phyloP scores from a whole-genome alignment of 2,329 filamentous ascomycete species.

The Paracoccidioides brasiliensis region DNA sequence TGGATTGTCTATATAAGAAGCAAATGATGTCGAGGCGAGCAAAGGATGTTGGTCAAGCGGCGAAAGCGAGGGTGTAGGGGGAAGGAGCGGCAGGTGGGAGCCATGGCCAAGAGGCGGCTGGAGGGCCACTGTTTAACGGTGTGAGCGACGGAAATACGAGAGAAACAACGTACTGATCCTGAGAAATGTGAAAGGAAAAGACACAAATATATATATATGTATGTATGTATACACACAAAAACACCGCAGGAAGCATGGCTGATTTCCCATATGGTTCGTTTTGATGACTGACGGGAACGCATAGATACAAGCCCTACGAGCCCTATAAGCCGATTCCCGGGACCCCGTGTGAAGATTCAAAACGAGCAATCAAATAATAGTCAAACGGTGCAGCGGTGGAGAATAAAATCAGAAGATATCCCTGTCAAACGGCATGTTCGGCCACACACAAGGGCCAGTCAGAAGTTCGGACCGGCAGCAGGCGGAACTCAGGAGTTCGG shows the following conservation, averaged over 20 bases:
- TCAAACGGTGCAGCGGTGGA: background rate
- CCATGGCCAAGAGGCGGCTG: slow-evolving; percentile 13
- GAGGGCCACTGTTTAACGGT: slow-evolving; percentile 14
- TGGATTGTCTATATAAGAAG: background rate
- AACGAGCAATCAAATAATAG: background rate
- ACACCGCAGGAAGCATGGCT: no score
- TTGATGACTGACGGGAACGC: no score
- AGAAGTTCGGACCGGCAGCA: background rate
- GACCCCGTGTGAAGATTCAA: background rate
- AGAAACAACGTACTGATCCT: background rate
- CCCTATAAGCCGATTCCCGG: background rate
- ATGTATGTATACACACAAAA: no score
- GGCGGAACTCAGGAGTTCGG: background rate
- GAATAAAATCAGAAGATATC: background rate
- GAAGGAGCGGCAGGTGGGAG: slow-evolving; percentile 14
- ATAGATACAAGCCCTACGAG: no score
- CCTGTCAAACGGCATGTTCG: background rate
- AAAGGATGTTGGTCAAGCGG: slow-evolving; percentile 1
- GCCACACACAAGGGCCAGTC: background rate
- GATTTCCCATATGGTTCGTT: no score
- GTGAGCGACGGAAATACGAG: slow-evolving; percentile 2
- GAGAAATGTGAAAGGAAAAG: background rate
- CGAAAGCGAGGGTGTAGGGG: slow-evolving; percentile 10
- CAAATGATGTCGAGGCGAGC: slow-evolving; percentile 7
- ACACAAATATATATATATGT: no score